Evolutionary conservation across 1,139 yeast genomes (phyloP), one percentile per base, ranked within the genome.

Genomic region (Geotrichum citri-aurantii): DNA sequence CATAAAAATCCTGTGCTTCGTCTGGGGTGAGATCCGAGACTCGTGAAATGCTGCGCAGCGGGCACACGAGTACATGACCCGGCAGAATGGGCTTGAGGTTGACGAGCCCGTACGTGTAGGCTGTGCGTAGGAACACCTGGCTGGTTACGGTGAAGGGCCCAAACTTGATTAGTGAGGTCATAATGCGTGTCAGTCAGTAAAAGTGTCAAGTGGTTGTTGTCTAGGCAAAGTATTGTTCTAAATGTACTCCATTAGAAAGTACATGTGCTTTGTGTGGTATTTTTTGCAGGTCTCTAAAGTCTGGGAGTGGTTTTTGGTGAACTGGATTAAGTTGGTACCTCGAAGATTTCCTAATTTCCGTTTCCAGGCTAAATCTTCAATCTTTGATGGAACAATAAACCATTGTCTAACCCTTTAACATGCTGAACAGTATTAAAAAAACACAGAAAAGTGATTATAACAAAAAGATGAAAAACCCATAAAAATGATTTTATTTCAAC

Each of bases 51-150:
- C 77, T 75, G 23, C 97, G 77, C 24, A 81, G 71, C 0, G 98
- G 97, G 1, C 91, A 93, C n/a, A 93, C 83, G 23, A 93, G 76
- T 0, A 91, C 79, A 68, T 93, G 99, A 1, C 98, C 99, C 0
- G 96, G 91, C 0, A 89, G 88, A 59, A 93, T 77, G 0, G 99
- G 99, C 71, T 88, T 88, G 59, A 93, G 72, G 70, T 93, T 93
- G 48, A 93, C 98, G 52, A 93, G 73, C 0, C 95, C 97, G 74
- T 77, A 93, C 0, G 93, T 80, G 50, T 63, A 59, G 29, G 61
- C 51, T 29, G 75, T 68, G 44, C 61, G 62, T 58, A 69, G 70
- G 53, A 68, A 64, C 40, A 85, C 88, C 68, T 86, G 91, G 14
- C 75, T 72, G 50, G 79, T 81, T 42, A 86, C 91, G 1, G 79